phyloP scores from a whole-genome alignment of 345 rosid species.

The Ailanthus altissimus region DNA sequence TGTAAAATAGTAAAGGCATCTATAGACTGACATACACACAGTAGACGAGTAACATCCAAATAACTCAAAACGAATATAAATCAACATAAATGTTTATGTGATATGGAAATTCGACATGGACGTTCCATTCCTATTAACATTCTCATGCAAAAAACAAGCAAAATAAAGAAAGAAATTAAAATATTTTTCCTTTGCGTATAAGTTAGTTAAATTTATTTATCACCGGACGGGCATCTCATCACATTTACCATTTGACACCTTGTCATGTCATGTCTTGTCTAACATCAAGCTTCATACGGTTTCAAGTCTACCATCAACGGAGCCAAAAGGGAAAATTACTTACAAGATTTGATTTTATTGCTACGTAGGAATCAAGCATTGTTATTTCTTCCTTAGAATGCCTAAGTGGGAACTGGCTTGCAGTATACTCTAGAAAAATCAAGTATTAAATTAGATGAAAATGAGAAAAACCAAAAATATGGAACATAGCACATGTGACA shows the following conservation, averaged over 20 bases:
- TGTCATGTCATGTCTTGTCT: conserved; percentile 1
- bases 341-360: conserved; percentile 77
- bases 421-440: conserved; percentile 58
- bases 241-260: not conserved
- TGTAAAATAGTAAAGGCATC: not conserved
- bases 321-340: conserved; percentile 27
- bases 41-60: not conserved
- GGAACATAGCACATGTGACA: not conserved
- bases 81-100: not conserved
- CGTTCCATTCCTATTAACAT: not conserved
- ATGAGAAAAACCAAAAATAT: not conserved
- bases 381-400: conserved; percentile 75
- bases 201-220: not conserved
- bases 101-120: not conserved
- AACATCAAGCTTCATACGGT: not conserved
- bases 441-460: conserved; percentile 16
- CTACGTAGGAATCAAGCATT: conserved; percentile 64
- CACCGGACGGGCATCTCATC: conserved; percentile 3
- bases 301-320: not conserved
- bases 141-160: not conserved
- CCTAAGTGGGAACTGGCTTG: conserved; percentile 61
- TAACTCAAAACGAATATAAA: not conserved
- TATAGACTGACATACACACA: not conserved
- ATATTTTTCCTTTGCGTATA: not conserved
- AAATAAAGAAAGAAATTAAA: not conserved